Evolutionary conservation across 2,329 filamentous ascomycete genomes (phyloP), one percentile per base, ranked within the genome.

Genomic region (Aspergillus ibericus): DNA sequence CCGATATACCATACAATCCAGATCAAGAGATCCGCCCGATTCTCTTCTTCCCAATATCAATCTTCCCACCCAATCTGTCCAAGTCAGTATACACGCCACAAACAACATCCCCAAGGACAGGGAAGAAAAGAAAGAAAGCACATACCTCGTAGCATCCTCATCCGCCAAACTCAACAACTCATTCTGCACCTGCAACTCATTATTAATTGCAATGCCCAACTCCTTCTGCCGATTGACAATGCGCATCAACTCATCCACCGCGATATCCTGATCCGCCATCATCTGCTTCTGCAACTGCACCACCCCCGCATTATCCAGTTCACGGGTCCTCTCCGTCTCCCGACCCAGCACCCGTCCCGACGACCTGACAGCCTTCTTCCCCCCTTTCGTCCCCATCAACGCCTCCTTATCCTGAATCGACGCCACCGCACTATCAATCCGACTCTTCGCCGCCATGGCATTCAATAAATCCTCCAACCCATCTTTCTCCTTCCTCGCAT

Each of bases 231-330:
- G 74, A 34, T 81, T 72, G 42, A 88, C 82, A 35, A 85, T 83
- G 63, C 83, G 84, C 46, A 82, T 79, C 63, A 88, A 66, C 62
- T 84, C 82, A 44, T 85, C 77, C 4, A 88, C 78, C 67, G 84
- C 83, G 65, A 82, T 73, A 60, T 88, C 85, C 66, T 88, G 86
- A 51, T 86, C 82, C 47, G 79, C 69, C 75, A 88, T 87, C 57
- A 85, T 81, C 66, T 87, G 83, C 63, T 82, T 78, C 72, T 88
- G 86, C 60, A 88, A 68, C 70, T 87, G 85, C 64, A 88, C 62
- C 13, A 88, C 83, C 0, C 85, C 85, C n/a, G 82, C 75, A 61
- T 88, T 88, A 69, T 88, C 86, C 61, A 88, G 68, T 65, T 87
- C 84, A 12, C 85, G 75, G 9, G 86, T 88, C 38, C 81, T 78